Evolutionary conservation across 495 filamentous ascomycete genomes (phyloP).

Genomic region (Physcia stellaris): DNA sequence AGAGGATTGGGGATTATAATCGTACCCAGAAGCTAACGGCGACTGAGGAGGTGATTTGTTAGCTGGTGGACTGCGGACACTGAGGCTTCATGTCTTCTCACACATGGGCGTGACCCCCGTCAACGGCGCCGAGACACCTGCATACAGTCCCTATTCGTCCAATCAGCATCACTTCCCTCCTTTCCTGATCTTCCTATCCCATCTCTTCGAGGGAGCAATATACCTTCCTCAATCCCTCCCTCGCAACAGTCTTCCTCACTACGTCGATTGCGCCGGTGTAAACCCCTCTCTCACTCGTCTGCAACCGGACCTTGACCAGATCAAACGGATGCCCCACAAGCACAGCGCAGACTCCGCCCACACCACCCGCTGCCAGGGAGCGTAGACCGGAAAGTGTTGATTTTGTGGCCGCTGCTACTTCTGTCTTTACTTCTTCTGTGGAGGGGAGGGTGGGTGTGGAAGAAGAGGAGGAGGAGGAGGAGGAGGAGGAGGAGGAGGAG

Average conservation of each 20-base stretch:
- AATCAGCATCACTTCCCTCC: not conserved
- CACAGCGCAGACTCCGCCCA: conserved; percentile 88
- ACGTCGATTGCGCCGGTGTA: conserved; percentile 88
- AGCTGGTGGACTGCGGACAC: too few relatives aligned
- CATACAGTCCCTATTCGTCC: conserved; percentile 65
- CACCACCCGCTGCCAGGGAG: conserved; percentile 78
- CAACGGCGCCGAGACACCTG: conserved; percentile 89
- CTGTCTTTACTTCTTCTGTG: conserved; percentile 14
- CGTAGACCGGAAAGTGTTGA: conserved; percentile 38
- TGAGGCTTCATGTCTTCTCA: too few relatives aligned
- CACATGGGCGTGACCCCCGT: conserved; percentile 98
- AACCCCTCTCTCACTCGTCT: conserved; percentile 88
- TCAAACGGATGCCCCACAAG: conserved; percentile 93
- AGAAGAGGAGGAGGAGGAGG: conserved; percentile 5
- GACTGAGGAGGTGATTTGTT: conserved; percentile 38
- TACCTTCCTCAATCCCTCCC: conserved; percentile 66
- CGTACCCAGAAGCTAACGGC: conserved; percentile 86
- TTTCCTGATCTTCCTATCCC: not conserved
- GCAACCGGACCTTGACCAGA: conserved; percentile 90
- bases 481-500: conserved; percentile 1
- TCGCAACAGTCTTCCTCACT: conserved; percentile 70
- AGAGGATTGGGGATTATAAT: not conserved
- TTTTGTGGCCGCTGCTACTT: conserved; percentile 17
- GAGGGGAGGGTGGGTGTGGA: conserved; percentile 7
- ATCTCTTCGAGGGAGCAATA: not conserved